Base-by-base conservation (phyloP, 169 alveolate genomes). In the Cryptosporidium tyzzeri region DNA sequence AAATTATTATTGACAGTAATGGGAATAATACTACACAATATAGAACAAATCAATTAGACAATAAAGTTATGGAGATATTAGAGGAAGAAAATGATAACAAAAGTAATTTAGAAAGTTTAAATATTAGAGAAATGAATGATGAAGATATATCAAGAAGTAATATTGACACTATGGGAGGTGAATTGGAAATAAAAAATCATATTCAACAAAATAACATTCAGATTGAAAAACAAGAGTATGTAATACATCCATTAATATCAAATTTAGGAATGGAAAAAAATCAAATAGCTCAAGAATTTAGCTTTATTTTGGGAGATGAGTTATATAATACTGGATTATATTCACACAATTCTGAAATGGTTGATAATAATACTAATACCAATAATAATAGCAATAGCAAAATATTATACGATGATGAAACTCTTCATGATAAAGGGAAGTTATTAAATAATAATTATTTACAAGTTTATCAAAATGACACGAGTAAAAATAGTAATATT, bases 201-300 rank as follows among this genome's bases (percentile, higher is more conserved):
- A 9, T n/a, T n/a, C 16, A 55, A 21, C 29, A 55, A 55, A 7
- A n/a, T 26, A 55, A 26, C 9, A 21, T 0, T 37, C 29, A n/a
- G 35, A 37, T 65, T 65, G 45, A 65, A 65, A n/a, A 37, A 29
- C 53, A 37, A 10, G 71, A 70, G 2, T 70, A 29, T 45, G 84
- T 70, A 45, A 70, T 70, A 29, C 84, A 70, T 12, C 84, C 84
- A 45, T 18, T 70, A 23, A 45, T 70, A 70, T 16, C 84, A 23
- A 70, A 41, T 70, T 70, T 70, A 70, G 71, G 31, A 10, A 70
- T 48, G 7, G 84, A 70, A n/a, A 45, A 41, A 23, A 29, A 45
- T n/a, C 65, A 44, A 35, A 16, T n/a, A 18, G 4, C 37, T 44
- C 37, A 18, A 9, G 62, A 70, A 29, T n/a, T 29, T 16, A 45